Conservation (phyloP, 2,329 filamentous ascomycete species). For the Fusarium graminum region DNA sequence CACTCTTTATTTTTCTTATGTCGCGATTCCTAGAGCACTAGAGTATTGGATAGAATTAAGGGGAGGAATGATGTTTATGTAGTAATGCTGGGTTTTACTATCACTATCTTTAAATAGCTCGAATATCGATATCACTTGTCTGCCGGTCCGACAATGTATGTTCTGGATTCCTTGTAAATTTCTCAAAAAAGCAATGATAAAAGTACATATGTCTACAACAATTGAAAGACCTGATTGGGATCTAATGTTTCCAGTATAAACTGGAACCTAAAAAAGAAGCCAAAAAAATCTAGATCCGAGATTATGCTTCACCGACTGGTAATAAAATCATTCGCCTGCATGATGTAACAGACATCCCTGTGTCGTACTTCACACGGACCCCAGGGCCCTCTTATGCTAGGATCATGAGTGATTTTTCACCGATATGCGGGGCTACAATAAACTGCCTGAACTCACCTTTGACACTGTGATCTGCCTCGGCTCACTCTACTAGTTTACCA, state of each 20-base stretch:
- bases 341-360: not conserved
- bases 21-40: not conserved
- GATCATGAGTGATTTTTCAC: slow-evolving; percentile 26
- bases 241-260: too few relatives aligned
- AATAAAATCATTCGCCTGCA: too few relatives aligned
- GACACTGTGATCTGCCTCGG: slow-evolving; percentile 2
- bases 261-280: too few relatives aligned
- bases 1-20: not conserved
- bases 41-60: slow-evolving; percentile 3
- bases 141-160: not conserved
- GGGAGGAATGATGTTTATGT: not conserved
- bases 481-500: not conserved
- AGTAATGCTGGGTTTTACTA: not conserved
- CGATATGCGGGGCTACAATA: slow-evolving; percentile 14
- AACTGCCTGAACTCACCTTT: not conserved
- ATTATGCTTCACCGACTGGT: too few relatives aligned
- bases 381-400: too few relatives aligned
- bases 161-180: not conserved
- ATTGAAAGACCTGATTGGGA: too few relatives aligned
- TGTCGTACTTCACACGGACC: not conserved
- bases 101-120: slow-evolving; percentile 1
- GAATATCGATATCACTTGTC: not conserved
- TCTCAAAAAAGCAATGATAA: not conserved
- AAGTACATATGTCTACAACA: too few relatives aligned
- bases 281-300: too few relatives aligned